Base-by-base conservation (phyloP, 192 early-diverging fungal genomes). In the Gryganskiella cystojenkinii region DNA sequence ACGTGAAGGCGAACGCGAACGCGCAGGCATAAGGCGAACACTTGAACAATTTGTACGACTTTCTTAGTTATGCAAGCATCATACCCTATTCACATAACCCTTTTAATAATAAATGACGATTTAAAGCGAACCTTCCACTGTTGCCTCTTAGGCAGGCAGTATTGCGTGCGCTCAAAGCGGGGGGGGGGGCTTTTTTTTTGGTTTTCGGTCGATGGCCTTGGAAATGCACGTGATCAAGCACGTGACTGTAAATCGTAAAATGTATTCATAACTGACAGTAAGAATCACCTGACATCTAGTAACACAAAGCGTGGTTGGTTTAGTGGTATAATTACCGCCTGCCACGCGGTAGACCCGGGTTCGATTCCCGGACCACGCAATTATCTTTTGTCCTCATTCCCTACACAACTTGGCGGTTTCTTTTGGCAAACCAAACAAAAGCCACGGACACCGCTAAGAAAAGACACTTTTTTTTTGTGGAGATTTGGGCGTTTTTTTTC, bases 271-370 rank as follows among this genome's bases (percentile, higher is more conserved):
- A 51, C 3, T 9, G 37, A 22, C 7, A 9, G 37, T 5, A 13
- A 40, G 13, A 40, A 40, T 9, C 5, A 40, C 13, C 13, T 24
- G 5, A 13, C 31, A 34, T 56, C 55, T 22, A 56, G 33, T 10
- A 56, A 54, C n/a, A n/a, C 52, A 44, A 57, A 61, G 86, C 86
- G 83, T 66, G 66, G 85, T 75, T 90, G 81, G 87, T 89, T 90
- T 84, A 89, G 82, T 84, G 89, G 88, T 87, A 90, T 84, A 90
- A 90, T 88, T 80, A 86, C 83, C 81, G 89, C 89, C 84, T 90
- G 87, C 89, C 89, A 90, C 88, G 89, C 89, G 81, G 85, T 84
- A 83, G 89, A 88, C 88, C 88, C 88, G 89, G 86, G 89, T 90
- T 90, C 89, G 89, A 90, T 90, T 90, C 88, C 85, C 88, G 88